phyloP scores from a whole-genome alignment of 169 alveolate genomes.

The Plasmodium gonderi region DNA sequence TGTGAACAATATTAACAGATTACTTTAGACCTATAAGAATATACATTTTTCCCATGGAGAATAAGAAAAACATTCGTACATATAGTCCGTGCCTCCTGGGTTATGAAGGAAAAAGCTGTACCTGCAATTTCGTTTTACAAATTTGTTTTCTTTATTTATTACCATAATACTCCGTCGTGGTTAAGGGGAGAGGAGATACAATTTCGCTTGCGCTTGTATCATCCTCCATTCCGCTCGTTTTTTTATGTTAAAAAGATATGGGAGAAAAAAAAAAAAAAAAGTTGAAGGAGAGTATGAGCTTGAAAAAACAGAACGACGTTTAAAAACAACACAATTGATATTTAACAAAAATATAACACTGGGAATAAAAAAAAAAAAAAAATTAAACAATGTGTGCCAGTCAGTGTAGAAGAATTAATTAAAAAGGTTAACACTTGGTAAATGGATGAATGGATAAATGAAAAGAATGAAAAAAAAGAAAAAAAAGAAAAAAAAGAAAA shows the following conservation, averaged over 20 bases:
- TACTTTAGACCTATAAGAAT: neutral
- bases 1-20: neutral
- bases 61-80: neutral
- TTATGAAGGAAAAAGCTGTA: no score
- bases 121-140: no score
- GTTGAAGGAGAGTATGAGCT: neutral
- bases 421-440: neutral
- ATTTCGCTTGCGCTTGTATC: neutral
- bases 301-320: neutral
- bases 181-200: neutral
- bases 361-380: neutral
- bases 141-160: neutral
- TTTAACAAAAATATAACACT: no score
- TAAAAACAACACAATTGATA: neutral
- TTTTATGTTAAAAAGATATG: neutral
- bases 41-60: neutral
- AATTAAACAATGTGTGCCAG: neutral
- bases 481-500: no score
- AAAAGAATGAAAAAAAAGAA: no score
- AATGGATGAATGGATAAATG: neutral
- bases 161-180: no score
- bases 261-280: neutral
- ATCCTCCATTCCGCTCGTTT: neutral
- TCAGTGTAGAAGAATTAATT: neutral
- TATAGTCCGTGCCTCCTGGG: no score